Conservation (phyloP, 2,329 filamentous ascomycete genomes). For the Stachybotrys chartarum region DNA sequence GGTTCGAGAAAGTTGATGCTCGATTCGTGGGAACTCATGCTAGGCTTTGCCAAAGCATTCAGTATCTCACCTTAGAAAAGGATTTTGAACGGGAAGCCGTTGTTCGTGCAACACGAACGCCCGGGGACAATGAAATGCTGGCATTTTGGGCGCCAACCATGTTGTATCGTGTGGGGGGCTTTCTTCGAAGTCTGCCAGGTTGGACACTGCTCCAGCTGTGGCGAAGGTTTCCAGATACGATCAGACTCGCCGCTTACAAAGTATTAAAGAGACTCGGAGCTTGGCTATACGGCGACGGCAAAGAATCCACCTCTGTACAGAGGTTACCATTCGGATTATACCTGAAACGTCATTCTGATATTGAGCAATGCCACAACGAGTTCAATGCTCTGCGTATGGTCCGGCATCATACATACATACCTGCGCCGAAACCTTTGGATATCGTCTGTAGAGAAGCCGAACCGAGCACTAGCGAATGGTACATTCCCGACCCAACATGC, state of each 20-base stretch:
- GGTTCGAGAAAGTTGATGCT: constrained; percentile 16
- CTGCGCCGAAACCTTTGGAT: constrained; percentile 16
- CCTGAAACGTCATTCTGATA: constrained; percentile 13
- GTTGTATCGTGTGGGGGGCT: too few species aligned
- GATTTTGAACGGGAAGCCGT: too few species aligned
- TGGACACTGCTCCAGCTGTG: too few species aligned
- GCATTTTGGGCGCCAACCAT: too few species aligned
- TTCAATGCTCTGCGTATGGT: constrained; percentile 17
- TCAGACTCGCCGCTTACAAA: constrained; percentile 1
- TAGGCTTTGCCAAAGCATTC: constrained; percentile 16
- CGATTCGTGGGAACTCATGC: constrained; percentile 21
- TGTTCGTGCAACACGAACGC: too few species aligned
- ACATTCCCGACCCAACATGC: not conserved
- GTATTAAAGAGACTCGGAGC: constrained; percentile 1
- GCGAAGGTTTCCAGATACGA: not conserved
- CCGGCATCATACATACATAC: constrained; percentile 16
- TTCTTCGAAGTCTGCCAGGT: too few species aligned
- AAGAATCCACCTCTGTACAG: constrained; percentile 6
- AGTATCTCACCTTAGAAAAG: too few species aligned
- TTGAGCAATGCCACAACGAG: constrained; percentile 15
- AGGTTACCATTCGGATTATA: constrained; percentile 23
- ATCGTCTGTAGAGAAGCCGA: too few species aligned
- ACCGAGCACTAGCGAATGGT: too few species aligned
- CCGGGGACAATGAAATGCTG: too few species aligned
- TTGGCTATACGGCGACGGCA: too few species aligned